Base-by-base conservation (phyloP, 1,139 yeast species). In the Arxiozyma telluris region DNA sequence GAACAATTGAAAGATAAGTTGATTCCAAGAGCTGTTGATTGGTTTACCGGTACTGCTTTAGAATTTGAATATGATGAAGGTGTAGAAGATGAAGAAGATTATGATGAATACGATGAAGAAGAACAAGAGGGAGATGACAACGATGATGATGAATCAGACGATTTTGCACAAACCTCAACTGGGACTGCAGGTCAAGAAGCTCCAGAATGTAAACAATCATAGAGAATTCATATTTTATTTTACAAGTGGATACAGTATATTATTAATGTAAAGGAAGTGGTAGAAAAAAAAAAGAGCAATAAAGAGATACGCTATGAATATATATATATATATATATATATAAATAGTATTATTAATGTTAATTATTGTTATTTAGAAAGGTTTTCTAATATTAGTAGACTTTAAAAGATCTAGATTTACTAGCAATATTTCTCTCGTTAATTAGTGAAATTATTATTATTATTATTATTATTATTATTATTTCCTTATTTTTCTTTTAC, bases 1-100 rank as follows among this genome's bases (percentile, higher is more conserved):
- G 99, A 93, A 73, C 94, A 90, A 67, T 83, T 93, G 71, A 93
- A 94, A 76, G 98, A 94, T 71, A 85, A 94, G 71, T 80, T 93
- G 69, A 86, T 93, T 17, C 54, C 55, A 22, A 54, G 59, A 41
- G 57, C 61, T 55, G 57, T 79, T 70, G 55, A 74, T 60, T 82
- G 86, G 21, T 89, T 84, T 64, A 81, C 91, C 53, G 91, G 95
- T 1, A 81, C 91, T 20, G 98, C 98, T n/a, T 80, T 91, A 56
- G 83, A 69, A 66, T 77, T 69, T 97, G 93, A 75, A 79, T 93
- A 71, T 78, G 96, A 61, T 82, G 87, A 59, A 21, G 58, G 51
- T 6, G 55, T 55, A 3, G 57, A 51, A 17, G 54, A 74, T 18
- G 83, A 75, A 15, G 85, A 78, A 23, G 81, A 75, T 11, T 84